Percentiles rank a stretch among this genome's conserved stretches.
These are phyloP conservation scores for Solidago caesia DNA, from an alignment of 129 eudicot species.

Conservation along the genomic window DNA sequence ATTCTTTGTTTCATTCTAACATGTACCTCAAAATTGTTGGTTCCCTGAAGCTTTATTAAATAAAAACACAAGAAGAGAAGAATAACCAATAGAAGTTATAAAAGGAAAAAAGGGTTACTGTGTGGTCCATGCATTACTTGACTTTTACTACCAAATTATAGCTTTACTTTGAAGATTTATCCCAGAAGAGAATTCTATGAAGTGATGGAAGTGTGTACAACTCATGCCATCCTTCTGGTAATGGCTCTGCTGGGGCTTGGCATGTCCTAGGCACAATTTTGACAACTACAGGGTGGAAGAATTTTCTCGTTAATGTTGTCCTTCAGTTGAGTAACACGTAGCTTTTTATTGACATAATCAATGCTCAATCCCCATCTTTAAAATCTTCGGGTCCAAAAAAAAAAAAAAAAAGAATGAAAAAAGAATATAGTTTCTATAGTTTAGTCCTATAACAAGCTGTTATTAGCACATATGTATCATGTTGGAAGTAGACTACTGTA, in stretches of 20 bases:
- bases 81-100: slow-evolving; percentile 10
- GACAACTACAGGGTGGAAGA: neutral
- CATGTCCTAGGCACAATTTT: slow-evolving; percentile 3
- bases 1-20: neutral
- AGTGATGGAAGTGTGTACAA: slow-evolving; percentile 3
- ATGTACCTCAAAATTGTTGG: slow-evolving; percentile 17
- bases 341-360: neutral
- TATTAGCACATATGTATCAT: slow-evolving; percentile 3
- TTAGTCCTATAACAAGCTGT: neutral
- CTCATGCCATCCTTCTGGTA: slow-evolving; percentile 19
- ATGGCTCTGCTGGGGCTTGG: slow-evolving; percentile 11
- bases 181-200: slow-evolving; percentile 13
- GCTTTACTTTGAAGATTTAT: slow-evolving; percentile 15
- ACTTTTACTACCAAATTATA: slow-evolving; percentile 21
- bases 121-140: slow-evolving; percentile 28
- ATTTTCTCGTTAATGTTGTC: neutral
- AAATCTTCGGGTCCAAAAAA: neutral
- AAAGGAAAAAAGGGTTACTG: slow-evolving; percentile 1
- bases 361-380: slow-evolving; percentile 5
- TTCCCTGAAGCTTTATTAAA: neutral
- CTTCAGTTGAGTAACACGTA: neutral
- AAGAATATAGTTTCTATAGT: neutral
- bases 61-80: slow-evolving; percentile 10
- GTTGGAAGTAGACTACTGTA: neutral
- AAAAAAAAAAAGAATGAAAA: too few relatives aligned